Evolutionary conservation across 148 eudicot genomes (phyloP).

Genomic region (Nepenthes gracilis): DNA sequence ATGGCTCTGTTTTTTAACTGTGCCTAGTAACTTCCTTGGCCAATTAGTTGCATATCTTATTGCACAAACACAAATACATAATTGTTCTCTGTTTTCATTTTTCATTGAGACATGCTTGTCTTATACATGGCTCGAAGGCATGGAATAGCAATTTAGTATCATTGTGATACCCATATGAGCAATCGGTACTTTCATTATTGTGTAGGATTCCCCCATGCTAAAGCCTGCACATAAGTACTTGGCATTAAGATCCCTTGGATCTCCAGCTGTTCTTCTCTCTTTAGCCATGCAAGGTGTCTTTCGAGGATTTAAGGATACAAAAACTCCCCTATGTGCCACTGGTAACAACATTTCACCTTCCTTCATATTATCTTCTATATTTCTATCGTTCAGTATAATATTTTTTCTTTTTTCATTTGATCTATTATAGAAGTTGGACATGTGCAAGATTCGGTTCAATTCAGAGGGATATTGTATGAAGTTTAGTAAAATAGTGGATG

Average conservation of each 20-base stretch:
- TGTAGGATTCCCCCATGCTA: slow-evolving; percentile 20
- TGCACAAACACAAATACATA: no score
- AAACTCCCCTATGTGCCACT: slow-evolving; percentile 14
- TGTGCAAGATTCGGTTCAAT: no score
- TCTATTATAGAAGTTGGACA: no score
- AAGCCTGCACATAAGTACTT: slow-evolving; percentile 22
- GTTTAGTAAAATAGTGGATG: no score
- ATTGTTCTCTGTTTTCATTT: no score
- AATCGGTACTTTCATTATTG: background rate
- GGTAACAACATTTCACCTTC: slow-evolving; percentile 1
- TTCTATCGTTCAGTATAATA: background rate
- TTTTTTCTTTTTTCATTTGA: background rate
- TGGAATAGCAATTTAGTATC: background rate
- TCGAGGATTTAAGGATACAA: slow-evolving; percentile 25
- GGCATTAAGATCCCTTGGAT: slow-evolving; percentile 17
- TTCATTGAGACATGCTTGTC: no score
- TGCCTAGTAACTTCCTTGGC: no score
- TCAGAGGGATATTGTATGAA: no score
- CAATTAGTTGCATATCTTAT: no score
- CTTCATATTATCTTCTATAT: background rate
- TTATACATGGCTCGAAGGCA: background rate
- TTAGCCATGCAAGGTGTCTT: slow-evolving; percentile 29
- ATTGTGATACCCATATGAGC: background rate
- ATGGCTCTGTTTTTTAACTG: no score
- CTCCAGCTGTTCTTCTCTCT: slow-evolving; percentile 28